Evolutionary conservation across 768 basidiomycete genomes (phyloP), one percentile per base, ranked within the genome.

Genomic region (Auriscalpium vulgare): DNA sequence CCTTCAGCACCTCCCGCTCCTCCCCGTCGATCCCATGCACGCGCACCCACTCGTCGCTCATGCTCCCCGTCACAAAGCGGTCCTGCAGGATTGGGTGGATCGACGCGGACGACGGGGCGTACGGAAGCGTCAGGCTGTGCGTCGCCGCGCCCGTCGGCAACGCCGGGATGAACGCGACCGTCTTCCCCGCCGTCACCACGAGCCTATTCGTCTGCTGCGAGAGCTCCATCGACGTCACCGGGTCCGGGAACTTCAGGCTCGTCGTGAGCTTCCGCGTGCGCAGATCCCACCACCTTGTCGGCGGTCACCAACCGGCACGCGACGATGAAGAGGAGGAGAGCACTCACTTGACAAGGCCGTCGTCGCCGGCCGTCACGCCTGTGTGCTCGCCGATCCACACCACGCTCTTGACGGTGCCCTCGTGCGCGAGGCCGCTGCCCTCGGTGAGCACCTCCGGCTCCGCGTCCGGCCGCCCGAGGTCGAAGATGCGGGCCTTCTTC

Each of bases 401-500:
- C 36, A 97, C 89, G 65, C 91, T 93, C 73, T 92, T 91, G 55
- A 99, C 79, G 8, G 82, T 91, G 47, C 93, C 94, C 1, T 94
- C 90, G 68, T 95, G 94, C 11, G 91, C 84, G 37, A 81, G 66
- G 5, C 72, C 69, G 44, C 75, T 53, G 58, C 82, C 67, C 64
- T 85, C 87, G 40, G 75, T 76, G 54, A 97, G 79, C 62, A 92
- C 81, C 63, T 89, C 82, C 19, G 93, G 90, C 58, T 92, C 90
- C 29, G 90, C 90, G 63, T 95, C 92, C 47, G 93, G 89, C 49
- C 86, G 76, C 53, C 75, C 75, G 45, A 99, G 80, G 72, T 98
- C 92, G 68, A 97, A 99, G 67, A 98, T 84, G 61, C 97, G 81
- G 51, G 95, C 88, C 73, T 92, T 95, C 79, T 97, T 98, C 71